These are phyloP conservation scores for Helenozyma rhizophorensis DNA, from an alignment of 805 yeast genomes.

Conservation along the genomic window DNA sequence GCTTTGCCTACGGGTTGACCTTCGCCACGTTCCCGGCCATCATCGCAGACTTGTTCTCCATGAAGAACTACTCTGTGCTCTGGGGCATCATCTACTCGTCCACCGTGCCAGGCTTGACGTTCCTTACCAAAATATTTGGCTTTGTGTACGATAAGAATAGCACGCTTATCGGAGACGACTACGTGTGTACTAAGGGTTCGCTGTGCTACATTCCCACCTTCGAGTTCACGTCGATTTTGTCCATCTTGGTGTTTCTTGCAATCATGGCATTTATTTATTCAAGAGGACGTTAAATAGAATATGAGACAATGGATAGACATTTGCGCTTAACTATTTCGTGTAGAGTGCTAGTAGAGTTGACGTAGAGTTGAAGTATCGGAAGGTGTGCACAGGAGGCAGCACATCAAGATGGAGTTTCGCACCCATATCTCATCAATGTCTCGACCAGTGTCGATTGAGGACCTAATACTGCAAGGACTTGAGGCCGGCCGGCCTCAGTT, in stretches of 20 bases:
- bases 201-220: conserved; percentile 26
- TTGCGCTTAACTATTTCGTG: too few relatives aligned
- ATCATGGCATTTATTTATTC: conserved; percentile 10
- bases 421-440: conserved; percentile 6
- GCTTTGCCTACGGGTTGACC: conserved; percentile 32
- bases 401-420: too few relatives aligned
- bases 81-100: conserved; percentile 34
- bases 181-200: conserved; percentile 23
- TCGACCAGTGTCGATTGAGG: conserved; percentile 14
- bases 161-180: conserved; percentile 12
- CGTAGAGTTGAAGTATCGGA: too few relatives aligned
- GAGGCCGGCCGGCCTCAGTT: conserved; percentile 11
- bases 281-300: not conserved
- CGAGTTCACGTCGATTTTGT: conserved; percentile 20
- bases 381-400: too few relatives aligned
- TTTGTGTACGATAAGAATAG: conserved; percentile 25
- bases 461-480: conserved; percentile 7
- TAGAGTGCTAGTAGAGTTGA: too few relatives aligned
- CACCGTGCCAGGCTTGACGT: conserved; percentile 27
- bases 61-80: conserved; percentile 28
- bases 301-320: too few relatives aligned
- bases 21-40: conserved; percentile 33
- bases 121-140: conserved; percentile 31
- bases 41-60: conserved; percentile 28
- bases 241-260: conserved; percentile 16